These are phyloP conservation scores for Leucosporidium yakuticum DNA, from an alignment of 768 basidiomycete genomes.

Conservation along the genomic window DNA sequence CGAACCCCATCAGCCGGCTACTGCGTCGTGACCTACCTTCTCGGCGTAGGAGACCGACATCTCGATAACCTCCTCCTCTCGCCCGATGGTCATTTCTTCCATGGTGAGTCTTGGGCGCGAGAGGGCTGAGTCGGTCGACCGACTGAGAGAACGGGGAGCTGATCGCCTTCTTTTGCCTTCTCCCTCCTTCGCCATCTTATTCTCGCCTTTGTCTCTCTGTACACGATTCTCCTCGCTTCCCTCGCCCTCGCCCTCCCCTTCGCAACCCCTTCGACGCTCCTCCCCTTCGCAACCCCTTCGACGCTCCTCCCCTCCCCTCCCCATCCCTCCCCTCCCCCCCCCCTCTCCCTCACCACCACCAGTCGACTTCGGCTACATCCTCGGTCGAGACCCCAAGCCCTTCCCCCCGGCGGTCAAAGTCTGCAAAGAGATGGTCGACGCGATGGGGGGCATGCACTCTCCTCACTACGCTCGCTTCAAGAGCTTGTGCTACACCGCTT, in stretches of 20 bases:
- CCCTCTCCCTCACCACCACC: background rate
- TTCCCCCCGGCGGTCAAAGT: slow-evolving; percentile 98
- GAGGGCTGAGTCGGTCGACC: no score
- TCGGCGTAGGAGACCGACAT: slow-evolving; percentile 96
- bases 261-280: no score
- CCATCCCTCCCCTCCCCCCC: background rate
- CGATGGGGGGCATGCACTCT: slow-evolving; percentile 95
- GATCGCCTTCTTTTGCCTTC: no score
- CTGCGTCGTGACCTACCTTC: slow-evolving; percentile 90
- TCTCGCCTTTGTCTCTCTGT: no score
- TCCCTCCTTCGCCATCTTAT: background rate
- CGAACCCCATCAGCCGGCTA: slow-evolving; percentile 68
- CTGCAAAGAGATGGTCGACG: slow-evolving; percentile 99
- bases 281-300: background rate
- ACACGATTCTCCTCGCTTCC: no score
- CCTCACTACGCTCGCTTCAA: slow-evolving; percentile 96
- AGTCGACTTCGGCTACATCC: slow-evolving; percentile 99
- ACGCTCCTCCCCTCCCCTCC: no score
- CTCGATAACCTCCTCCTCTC: slow-evolving; percentile 88
- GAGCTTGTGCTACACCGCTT: slow-evolving; percentile 94
- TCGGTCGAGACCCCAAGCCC: slow-evolving; percentile 94
- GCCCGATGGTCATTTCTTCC: slow-evolving; percentile 97
- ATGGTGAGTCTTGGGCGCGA: no score
- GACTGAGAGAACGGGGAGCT: no score
- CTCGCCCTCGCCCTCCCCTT: no score